A percentile compares a stretch with the other conserved stretches of the same genome.
phyloP scores from a whole-genome alignment of 768 basidiomycete species.

The Mycena epipterygia region DNA sequence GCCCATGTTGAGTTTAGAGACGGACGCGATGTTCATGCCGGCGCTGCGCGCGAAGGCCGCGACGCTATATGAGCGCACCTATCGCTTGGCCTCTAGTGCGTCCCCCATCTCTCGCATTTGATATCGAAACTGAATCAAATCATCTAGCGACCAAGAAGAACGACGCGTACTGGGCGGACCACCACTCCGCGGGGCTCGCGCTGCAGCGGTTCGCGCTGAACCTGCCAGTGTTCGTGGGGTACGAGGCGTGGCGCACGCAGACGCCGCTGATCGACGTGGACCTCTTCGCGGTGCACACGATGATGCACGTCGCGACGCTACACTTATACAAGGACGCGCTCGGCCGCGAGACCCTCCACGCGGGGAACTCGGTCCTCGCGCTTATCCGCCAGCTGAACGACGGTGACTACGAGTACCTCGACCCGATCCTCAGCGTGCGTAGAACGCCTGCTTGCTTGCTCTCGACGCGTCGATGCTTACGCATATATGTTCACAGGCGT shows the following conservation, averaged over 20 bases:
- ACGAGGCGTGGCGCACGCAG: slow-evolving; percentile 48
- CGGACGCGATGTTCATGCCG: slow-evolving; percentile 46
- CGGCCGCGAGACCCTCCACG: slow-evolving; percentile 57
- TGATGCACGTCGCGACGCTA: slow-evolving; percentile 64
- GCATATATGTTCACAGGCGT: slow-evolving; percentile 44
- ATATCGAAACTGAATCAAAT: slow-evolving; percentile 18
- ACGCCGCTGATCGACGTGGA: slow-evolving; percentile 56
- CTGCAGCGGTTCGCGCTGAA: slow-evolving; percentile 58
- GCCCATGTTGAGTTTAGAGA: slow-evolving; percentile 36
- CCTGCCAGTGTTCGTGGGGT: slow-evolving; percentile 55
- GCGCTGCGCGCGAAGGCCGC: slow-evolving; percentile 66
- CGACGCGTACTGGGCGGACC: slow-evolving; percentile 54
- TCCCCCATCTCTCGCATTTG: slow-evolving; percentile 18
- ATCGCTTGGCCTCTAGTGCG: slow-evolving; percentile 58
- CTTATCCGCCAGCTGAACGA: slow-evolving; percentile 63
- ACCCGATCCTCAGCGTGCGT: slow-evolving; percentile 68
- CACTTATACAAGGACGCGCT: slow-evolving; percentile 61
- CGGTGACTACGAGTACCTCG: slow-evolving; percentile 65
- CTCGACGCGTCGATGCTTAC: not conserved
- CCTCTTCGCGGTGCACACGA: slow-evolving; percentile 62
- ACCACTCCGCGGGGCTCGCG: slow-evolving; percentile 59
- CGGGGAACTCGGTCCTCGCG: slow-evolving; percentile 58
- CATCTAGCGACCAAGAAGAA: slow-evolving; percentile 43
- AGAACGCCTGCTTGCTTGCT: slow-evolving; percentile 23
- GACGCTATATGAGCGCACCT: slow-evolving; percentile 67